Base-by-base conservation (phyloP, 306 rosid species). In the Malus sieversii region DNA sequence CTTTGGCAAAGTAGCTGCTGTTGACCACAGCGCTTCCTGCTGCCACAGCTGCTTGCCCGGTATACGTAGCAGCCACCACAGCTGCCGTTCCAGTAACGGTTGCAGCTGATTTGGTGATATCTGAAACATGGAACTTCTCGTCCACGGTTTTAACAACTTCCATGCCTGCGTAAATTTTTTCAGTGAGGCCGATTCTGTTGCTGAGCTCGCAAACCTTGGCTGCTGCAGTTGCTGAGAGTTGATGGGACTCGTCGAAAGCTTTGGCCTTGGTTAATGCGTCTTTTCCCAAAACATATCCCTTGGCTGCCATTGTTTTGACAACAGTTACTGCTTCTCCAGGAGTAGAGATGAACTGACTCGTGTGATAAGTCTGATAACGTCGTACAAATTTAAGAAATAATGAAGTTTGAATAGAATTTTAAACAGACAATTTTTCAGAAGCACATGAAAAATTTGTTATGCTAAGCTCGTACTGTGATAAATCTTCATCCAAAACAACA, bases 1-100 rank as follows among this genome's bases (percentile, higher is more conserved):
- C 99, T 80, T 89, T 95, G 8, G 97, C 88, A 67, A 95, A 90
- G 89, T 90, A 92, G 77, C 81, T 84, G 89, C 99, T 92, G 72
- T 88, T 88, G 57, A 79, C 93, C 2, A 95, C 76, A 45, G 97
- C 93, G 32, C 15, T 89, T 22, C 97, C 88, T 2, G 97, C 92
- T 35, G 97, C 90, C 46, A 75, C 32, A 4, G 96, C 99, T 4
- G 95, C 98, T 82, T 42, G 85, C 40, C 96, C 90, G 0, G 98
- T 89, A 55, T 90, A 89, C 6, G 82, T 81, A 3, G 87, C 98
- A 10, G 90, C 88, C 2, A 88, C 86, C 59, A 94, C 87, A 42
- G 92, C 98, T 4, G 96, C 87, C 10, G 95, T 90, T 35, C 98
- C 98, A 0, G 98, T 92, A 18, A 85, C 87, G 0, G 84, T 79